phyloP scores from a whole-genome alignment of 768 basidiomycete species.

The Russula brevipes region DNA sequence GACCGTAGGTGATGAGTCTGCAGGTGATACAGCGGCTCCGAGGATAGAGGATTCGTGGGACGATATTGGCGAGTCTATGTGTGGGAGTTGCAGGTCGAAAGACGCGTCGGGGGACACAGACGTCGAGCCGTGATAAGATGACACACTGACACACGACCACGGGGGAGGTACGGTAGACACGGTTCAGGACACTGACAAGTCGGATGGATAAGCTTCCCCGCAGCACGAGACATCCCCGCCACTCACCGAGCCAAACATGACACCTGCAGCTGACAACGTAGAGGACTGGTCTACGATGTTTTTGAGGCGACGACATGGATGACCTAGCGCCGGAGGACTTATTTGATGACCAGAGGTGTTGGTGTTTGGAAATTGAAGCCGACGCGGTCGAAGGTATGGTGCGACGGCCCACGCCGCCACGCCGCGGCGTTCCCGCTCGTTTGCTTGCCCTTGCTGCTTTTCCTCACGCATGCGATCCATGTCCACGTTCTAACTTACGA shows the following conservation, averaged over 20 bases:
- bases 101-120: conserved; percentile 9
- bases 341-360: background rate
- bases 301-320: too few relatives aligned
- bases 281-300: too few relatives aligned
- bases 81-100: background rate
- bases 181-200: conserved; percentile 1
- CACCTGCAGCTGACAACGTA: too few relatives aligned
- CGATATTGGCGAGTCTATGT: background rate
- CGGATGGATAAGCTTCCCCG: background rate
- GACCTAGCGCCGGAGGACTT: background rate
- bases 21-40: background rate
- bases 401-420: too few relatives aligned
- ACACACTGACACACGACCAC: background rate
- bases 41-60: background rate
- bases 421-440: too few relatives aligned
- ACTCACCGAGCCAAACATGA: too few relatives aligned
- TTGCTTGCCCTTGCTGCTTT: too few relatives aligned
- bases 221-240: too few relatives aligned
- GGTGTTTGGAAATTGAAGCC: background rate
- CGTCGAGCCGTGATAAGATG: background rate
- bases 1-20: background rate
- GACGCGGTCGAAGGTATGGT: too few relatives aligned
- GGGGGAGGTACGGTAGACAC: background rate
- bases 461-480: too few relatives aligned
- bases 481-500: too few relatives aligned